Percentiles rank a stretch among this genome's conserved stretches.
Conservation (phyloP, 805 yeast species). For the Saturnispora kantuleensis region DNA sequence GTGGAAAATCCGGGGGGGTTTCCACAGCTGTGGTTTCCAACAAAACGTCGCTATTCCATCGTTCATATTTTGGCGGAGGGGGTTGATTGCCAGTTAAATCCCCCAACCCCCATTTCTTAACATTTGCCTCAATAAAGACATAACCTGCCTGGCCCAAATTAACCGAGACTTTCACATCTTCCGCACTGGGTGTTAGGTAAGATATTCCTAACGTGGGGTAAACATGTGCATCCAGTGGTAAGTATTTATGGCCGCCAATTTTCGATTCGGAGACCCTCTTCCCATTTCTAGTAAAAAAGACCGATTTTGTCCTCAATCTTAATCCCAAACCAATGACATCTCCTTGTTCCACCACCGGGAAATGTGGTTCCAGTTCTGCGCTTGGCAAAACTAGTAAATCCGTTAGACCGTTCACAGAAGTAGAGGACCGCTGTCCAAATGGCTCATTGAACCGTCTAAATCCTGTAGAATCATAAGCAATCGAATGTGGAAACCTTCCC, state of each 20-base stretch:
- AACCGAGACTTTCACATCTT: slow-evolving; percentile 74
- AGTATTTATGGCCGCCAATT: slow-evolving; percentile 68
- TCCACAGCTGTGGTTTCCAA: slow-evolving; percentile 52
- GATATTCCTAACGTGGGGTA: slow-evolving; percentile 83
- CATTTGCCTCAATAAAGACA: slow-evolving; percentile 86
- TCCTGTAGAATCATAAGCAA: slow-evolving; percentile 85
- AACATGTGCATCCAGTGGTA: slow-evolving; percentile 58
- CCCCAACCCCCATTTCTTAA: slow-evolving; percentile 94
- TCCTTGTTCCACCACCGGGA: slow-evolving; percentile 62
- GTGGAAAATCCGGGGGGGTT: slow-evolving; percentile 48
- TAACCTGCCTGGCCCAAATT: slow-evolving; percentile 89
- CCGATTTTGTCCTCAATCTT: slow-evolving; percentile 69
- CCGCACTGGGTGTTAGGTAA: slow-evolving; percentile 27
- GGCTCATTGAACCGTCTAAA: slow-evolving; percentile 73
- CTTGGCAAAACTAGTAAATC: slow-evolving; percentile 1
- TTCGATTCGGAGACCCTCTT: slow-evolving; percentile 75
- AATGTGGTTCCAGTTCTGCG: slow-evolving; percentile 19
- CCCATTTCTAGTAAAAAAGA: slow-evolving; percentile 92
- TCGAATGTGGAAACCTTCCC: slow-evolving; percentile 77
- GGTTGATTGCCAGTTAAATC: slow-evolving; percentile 79
- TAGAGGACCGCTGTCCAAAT: slow-evolving; percentile 25
- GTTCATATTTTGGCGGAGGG: slow-evolving; percentile 90
- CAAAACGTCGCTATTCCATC: slow-evolving; percentile 66
- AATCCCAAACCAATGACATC: slow-evolving; percentile 93
- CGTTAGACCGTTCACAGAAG: not conserved